Evolutionary conservation across 2,329 filamentous ascomycete species (phyloP).

Genomic region (Gaeumannomyces sp.): DNA sequence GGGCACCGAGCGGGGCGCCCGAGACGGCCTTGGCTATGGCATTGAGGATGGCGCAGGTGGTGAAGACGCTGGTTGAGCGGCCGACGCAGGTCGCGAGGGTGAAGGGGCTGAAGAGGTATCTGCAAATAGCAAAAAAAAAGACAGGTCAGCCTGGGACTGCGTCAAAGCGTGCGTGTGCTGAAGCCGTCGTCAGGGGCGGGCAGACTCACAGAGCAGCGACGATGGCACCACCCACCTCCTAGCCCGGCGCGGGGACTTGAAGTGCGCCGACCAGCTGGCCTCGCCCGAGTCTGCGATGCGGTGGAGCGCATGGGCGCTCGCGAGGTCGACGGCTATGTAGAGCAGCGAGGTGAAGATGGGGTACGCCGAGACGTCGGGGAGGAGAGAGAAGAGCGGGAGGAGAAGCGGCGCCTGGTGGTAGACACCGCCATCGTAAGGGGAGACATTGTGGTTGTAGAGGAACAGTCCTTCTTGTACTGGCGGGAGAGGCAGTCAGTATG

Average conservation of each 20-base stretch:
- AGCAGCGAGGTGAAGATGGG: conserved; percentile 73
- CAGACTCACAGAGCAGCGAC: conserved; percentile 68
- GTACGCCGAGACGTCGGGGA: conserved; percentile 62
- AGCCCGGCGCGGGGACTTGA: conserved; percentile 69
- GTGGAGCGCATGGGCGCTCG: conserved; percentile 74
- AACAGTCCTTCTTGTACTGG: conserved; percentile 94
- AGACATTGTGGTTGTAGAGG: conserved; percentile 92
- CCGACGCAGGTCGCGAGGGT: conserved; percentile 87
- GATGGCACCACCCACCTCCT: conserved; percentile 66
- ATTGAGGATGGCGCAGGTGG: conserved; percentile 78
- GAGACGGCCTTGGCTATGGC: conserved; percentile 74
- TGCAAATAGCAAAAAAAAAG: conserved; percentile 26
- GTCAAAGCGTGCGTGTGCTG: background rate
- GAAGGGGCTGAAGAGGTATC: conserved; percentile 92
- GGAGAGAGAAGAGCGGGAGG: conserved; percentile 81
- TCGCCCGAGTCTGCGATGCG: conserved; percentile 78
- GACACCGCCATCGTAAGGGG: conserved; percentile 91
- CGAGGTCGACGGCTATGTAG: conserved; percentile 73
- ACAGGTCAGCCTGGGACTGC: background rate
- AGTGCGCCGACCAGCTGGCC: conserved; percentile 65
- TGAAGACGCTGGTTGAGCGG: conserved; percentile 82
- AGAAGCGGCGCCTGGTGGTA: conserved; percentile 79
- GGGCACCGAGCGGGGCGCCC: conserved; percentile 66
- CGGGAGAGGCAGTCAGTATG: background rate
- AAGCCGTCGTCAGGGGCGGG: background rate